phyloP scores from a whole-genome alignment of 1,284 basidiomycete species.

The Pascua guehoae region DNA sequence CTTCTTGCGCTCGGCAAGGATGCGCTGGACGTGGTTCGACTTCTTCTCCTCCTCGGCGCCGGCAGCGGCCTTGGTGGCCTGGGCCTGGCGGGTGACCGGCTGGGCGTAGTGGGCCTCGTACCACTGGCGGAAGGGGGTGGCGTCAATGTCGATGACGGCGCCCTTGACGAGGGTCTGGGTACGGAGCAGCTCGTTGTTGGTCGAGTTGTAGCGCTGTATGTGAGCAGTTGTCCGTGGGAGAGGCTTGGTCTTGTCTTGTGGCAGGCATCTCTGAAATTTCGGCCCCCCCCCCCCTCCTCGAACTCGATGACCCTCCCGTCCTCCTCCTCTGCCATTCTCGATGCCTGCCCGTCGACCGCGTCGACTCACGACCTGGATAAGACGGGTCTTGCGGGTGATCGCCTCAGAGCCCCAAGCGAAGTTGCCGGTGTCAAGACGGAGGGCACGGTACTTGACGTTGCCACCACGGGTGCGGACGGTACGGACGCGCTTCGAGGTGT shows the following conservation, averaged over 20 bases:
- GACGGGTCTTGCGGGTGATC: constrained; percentile 85
- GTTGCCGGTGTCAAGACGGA: constrained; percentile 90
- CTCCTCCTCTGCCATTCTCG: not conserved
- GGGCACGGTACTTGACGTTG: constrained; percentile 86
- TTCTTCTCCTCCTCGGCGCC: constrained; percentile 64
- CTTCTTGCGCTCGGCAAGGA: constrained; percentile 82
- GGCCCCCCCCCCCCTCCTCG: too few relatives aligned
- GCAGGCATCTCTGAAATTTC: too few relatives aligned
- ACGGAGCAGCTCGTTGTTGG: constrained; percentile 97
- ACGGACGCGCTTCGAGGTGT: constrained; percentile 84
- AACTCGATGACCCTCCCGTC: not conserved
- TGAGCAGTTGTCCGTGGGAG: constrained; percentile 1
- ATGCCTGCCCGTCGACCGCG: not conserved
- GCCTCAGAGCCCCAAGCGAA: constrained; percentile 95
- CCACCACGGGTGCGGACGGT: constrained; percentile 89
- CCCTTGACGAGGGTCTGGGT: constrained; percentile 96
- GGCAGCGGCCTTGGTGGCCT: constrained; percentile 58
- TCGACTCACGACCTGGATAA: constrained; percentile 83
- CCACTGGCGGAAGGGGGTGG: constrained; percentile 96
- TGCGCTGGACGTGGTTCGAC: constrained; percentile 83
- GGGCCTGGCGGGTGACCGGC: constrained; percentile 70
- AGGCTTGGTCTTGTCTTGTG: too few relatives aligned
- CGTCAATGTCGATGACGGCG: constrained; percentile 91
- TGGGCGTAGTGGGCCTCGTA: constrained; percentile 94
- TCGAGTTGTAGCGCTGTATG: constrained; percentile 85